A percentile compares a stretch with the other conserved stretches of the same genome.
Evolutionary conservation across 805 yeast genomes (phyloP).

Genomic region (Metschnikowia dekortorum): DNA sequence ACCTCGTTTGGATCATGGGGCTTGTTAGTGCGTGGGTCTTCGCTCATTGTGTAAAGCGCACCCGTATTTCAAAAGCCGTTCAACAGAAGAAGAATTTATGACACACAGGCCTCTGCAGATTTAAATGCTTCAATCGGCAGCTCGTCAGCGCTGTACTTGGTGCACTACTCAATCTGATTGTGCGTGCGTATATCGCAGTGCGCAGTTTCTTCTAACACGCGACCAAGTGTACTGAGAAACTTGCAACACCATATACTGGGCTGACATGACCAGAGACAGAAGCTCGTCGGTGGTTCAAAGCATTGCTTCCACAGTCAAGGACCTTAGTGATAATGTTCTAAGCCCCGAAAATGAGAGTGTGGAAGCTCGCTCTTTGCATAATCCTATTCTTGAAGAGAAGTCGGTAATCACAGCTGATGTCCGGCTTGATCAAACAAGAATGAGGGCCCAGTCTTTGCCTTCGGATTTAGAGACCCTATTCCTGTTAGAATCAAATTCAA

Average conservation of each 20-base stretch:
- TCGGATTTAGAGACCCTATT: background rate
- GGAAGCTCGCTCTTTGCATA: constrained; percentile 15
- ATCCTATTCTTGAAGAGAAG: constrained; percentile 8
- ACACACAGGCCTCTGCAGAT: background rate
- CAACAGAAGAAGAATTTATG: background rate
- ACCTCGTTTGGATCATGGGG: constrained; percentile 22
- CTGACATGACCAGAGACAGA: constrained; percentile 42
- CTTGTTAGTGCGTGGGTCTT: constrained; percentile 31
- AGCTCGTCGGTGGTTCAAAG: constrained; percentile 59
- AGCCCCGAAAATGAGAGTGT: constrained; percentile 16
- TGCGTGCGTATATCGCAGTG: constrained; percentile 2
- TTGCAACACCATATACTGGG: background rate
- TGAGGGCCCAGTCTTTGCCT: background rate
- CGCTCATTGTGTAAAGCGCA: constrained; percentile 6
- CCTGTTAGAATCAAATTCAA: background rate
- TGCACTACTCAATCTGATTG: background rate
- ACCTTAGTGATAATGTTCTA: constrained; percentile 25
- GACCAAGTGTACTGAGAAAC: constrained; percentile 1
- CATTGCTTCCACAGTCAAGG: constrained; percentile 53
- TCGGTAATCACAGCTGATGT: background rate
- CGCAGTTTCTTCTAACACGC: constrained; percentile 5
- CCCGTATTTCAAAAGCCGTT: background rate
- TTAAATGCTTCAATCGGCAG: background rate
- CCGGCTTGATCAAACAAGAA: background rate
- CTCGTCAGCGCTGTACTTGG: background rate